Percentiles rank a stretch among this genome's conserved stretches.
These are phyloP conservation scores for Dictyostelium capitatum DNA, from an alignment of 78 protist species.

Conservation along the genomic window DNA sequence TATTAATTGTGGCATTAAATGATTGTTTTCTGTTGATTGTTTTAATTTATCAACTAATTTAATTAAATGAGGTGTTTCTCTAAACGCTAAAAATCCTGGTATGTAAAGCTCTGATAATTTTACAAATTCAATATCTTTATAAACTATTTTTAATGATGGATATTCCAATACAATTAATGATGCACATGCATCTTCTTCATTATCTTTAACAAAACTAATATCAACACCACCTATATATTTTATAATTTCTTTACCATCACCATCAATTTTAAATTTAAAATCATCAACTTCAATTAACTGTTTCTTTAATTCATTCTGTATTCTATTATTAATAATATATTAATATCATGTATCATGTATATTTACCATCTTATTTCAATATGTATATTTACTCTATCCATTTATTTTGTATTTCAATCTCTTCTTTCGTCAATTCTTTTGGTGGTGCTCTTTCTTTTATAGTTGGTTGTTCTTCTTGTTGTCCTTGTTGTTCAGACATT, in stretches of 20 bases:
- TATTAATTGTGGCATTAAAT: constrained; percentile 74
- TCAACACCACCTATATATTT: constrained; percentile 79
- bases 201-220: constrained; percentile 81
- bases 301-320: constrained; percentile 61
- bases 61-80: constrained; percentile 63
- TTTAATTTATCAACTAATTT: constrained; percentile 28
- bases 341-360: too few relatives aligned
- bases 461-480: neutral
- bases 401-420: neutral
- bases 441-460: neutral
- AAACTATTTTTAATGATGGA: constrained; percentile 59
- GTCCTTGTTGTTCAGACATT: neutral
- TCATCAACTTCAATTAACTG: constrained; percentile 14
- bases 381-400: constrained; percentile 1
- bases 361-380: too few relatives aligned
- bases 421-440: neutral
- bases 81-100: constrained; percentile 85
- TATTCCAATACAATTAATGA: constrained; percentile 53
- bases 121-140: constrained; percentile 43
- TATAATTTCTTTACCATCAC: neutral
- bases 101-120: constrained; percentile 67
- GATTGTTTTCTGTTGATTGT: neutral
- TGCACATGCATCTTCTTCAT: constrained; percentile 82
- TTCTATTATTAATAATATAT: too few relatives aligned
- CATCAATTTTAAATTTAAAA: neutral